Percentiles rank a stretch among this genome's conserved stretches.
Evolutionary conservation across 2,329 filamentous ascomycete genomes (phyloP).

Genomic region (Dissoconium aciculare): DNA sequence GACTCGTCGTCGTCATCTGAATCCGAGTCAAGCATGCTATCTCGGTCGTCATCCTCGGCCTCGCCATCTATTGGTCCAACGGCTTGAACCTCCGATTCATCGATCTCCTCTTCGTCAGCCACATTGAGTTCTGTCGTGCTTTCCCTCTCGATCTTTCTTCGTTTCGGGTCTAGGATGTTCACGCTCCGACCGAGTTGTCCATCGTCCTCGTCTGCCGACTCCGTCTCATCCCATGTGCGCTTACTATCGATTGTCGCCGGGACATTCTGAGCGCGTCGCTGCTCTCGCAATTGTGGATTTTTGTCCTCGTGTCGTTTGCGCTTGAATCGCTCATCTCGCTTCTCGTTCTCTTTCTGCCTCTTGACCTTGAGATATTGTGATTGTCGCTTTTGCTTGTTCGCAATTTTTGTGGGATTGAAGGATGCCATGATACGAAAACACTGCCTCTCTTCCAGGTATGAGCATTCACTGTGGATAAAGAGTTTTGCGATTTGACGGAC

Average conservation of each 20-base stretch:
- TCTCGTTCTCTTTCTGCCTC: conserved; percentile 55
- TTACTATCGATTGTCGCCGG: conserved; percentile 74
- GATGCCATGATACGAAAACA: conserved; percentile 14
- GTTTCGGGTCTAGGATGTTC: conserved; percentile 33
- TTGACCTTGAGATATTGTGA: conserved; percentile 69
- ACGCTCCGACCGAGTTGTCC: conserved; percentile 27
- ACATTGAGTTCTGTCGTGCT: conserved; percentile 4
- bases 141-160: conserved; percentile 26
- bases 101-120: conserved; percentile 4
- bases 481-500: no score
- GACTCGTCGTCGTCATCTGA: conserved; percentile 38
- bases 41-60: conserved; percentile 37
- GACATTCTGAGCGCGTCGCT: conserved; percentile 62
- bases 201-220: conserved; percentile 28
- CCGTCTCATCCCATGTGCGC: conserved; percentile 61
- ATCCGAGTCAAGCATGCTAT: conserved; percentile 60
- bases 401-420: conserved; percentile 20
- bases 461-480: not conserved
- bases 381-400: conserved; percentile 57
- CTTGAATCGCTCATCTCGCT: conserved; percentile 60
- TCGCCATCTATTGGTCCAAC: conserved; percentile 10
- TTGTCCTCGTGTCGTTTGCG: conserved; percentile 74
- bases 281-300: conserved; percentile 59
- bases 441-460: not conserved
- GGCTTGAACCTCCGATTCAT: conserved; percentile 10